These are phyloP conservation scores for Zelonia costaricensis DNA, from an alignment of 208 protist species.

Conservation along the genomic window DNA sequence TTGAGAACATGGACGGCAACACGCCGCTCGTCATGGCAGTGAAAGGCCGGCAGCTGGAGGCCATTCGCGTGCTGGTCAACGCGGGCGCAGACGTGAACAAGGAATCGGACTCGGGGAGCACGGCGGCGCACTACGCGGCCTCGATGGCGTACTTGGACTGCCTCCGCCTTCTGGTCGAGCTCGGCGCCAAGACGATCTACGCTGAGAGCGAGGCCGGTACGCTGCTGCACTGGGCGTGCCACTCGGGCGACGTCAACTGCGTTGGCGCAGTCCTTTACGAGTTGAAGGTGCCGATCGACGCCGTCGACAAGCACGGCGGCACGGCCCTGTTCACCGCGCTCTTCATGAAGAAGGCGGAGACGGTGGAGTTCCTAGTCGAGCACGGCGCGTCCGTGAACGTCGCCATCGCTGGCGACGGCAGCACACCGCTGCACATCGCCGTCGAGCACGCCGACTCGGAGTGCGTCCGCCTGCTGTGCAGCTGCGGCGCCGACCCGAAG, in stretches of 20 bases:
- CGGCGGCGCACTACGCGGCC: slow-evolving; percentile 79
- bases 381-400: slow-evolving; percentile 70
- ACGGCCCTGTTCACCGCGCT: slow-evolving; percentile 85
- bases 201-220: slow-evolving; percentile 62
- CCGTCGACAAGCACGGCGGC: slow-evolving; percentile 75
- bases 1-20: slow-evolving; percentile 87
- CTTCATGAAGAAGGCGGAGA: slow-evolving; percentile 80
- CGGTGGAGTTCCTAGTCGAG: slow-evolving; percentile 87
- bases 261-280: slow-evolving; percentile 84
- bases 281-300: slow-evolving; percentile 73
- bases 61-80: slow-evolving; percentile 60
- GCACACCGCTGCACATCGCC: slow-evolving; percentile 86
- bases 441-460: slow-evolving; percentile 78
- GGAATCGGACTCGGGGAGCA: slow-evolving; percentile 51
- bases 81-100: slow-evolving; percentile 76
- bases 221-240: slow-evolving; percentile 87
- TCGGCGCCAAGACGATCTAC: slow-evolving; percentile 58
- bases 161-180: slow-evolving; percentile 59
- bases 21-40: slow-evolving; percentile 85
- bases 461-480: slow-evolving; percentile 65
- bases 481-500: slow-evolving; percentile 63
- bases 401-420: slow-evolving; percentile 61
- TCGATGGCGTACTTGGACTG: slow-evolving; percentile 76
- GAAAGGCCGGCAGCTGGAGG: slow-evolving; percentile 62
- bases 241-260: slow-evolving; percentile 73